Base-by-base conservation (phyloP, 169 alveolate species). In the Plasmodium reichenowi region DNA sequence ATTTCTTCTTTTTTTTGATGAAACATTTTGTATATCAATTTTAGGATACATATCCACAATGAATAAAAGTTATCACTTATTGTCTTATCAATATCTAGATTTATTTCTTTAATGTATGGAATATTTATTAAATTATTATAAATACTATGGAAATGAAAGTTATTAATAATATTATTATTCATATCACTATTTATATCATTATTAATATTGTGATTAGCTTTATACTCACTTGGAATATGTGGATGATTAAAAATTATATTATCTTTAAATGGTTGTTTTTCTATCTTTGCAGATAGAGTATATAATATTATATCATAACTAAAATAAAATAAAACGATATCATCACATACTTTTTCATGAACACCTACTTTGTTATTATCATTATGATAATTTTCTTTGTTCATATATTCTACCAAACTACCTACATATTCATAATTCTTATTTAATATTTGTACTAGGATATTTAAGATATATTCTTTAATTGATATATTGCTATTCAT, bases 11-110 rank as follows among this genome's bases (percentile, higher is more conserved):
- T 83, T 20, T 83, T 83, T 7, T 47, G 38, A 62, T 20, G 20
- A 43, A 60, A 68, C 38, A 22, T 17, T 83, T 83, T 83, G 7
- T 56, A 56, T 22, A 59, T 67, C 17, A 83, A 43, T 29, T 68
- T 83, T 63, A 83, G 59, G 22, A 56, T 22, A 45, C 85, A 83
- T 47, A 83, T 29, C 91, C 91, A 83, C 2, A 83, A 63, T 2
- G 91, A 52, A 54, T 83, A 83, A 17, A 83, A 83, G n/a, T 62
- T 56, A 60, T 83, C 91, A 50, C 72, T 58, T 56, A 83, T 68
- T 5, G 70, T 67, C 67, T 83, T 72, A 43, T 83, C 91, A 17
- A 83, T 62, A 20, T 83, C 43, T 29, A 83, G 17, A 68, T 68
- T 68, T 68, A 83, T 29, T 83, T 83, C 74, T 15, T n/a, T 58